Conservation (phyloP, 169 alveolate species). For the Theileria orientalis region DNA sequence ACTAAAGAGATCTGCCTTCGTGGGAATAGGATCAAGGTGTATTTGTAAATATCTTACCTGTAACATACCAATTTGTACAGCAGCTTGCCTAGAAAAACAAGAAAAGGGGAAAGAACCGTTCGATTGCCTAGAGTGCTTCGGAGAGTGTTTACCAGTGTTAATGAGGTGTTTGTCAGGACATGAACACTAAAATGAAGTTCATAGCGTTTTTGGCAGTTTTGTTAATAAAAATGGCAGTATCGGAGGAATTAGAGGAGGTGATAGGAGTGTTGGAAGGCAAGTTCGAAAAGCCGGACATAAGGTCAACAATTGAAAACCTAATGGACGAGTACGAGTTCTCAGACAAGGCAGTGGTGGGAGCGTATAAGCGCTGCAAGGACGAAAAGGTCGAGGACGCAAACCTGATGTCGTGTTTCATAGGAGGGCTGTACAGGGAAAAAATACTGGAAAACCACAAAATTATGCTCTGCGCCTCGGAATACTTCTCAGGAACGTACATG, state of each 20-base stretch:
- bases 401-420: slow-evolving; percentile 26
- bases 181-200: slow-evolving; percentile 24
- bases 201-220: background rate
- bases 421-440: slow-evolving; percentile 21
- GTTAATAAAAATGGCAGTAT: background rate
- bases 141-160: slow-evolving; percentile 60
- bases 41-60: slow-evolving; percentile 34
- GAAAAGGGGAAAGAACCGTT: background rate
- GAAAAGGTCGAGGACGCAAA: background rate
- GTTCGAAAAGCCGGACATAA: background rate
- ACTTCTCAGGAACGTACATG: background rate
- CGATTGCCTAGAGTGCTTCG: slow-evolving; percentile 45
- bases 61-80: slow-evolving; percentile 30
- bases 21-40: slow-evolving; percentile 52
- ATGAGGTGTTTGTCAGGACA: slow-evolving; percentile 51
- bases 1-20: slow-evolving; percentile 28
- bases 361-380: slow-evolving; percentile 36
- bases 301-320: slow-evolving; percentile 20
- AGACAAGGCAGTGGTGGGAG: background rate
- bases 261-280: background rate
- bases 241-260: slow-evolving; percentile 18
- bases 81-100: slow-evolving; percentile 15
- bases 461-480: slow-evolving; percentile 31
- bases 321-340: slow-evolving; percentile 1
- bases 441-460: slow-evolving; percentile 29